Percentiles rank a stretch among this genome's conserved stretches.
phyloP scores from a whole-genome alignment of 192 early-diverging fungal species.

The Coemansia sp. region DNA sequence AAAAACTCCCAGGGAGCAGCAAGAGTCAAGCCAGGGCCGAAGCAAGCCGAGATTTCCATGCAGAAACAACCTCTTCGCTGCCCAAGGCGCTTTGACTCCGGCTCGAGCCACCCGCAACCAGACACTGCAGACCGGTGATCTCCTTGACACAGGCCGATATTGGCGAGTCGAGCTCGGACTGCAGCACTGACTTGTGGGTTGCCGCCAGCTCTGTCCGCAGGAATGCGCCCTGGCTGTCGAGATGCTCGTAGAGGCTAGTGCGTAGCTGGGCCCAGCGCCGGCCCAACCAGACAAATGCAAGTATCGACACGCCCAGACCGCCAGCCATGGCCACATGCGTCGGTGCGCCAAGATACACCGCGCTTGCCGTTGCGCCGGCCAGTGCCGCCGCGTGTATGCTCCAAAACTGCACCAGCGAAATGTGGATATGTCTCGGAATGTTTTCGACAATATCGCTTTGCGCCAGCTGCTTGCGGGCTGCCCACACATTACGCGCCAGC shows the following conservation, averaged over 20 bases:
- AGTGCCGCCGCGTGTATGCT: constrained; percentile 22
- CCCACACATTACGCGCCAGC: constrained; percentile 35
- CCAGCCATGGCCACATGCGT: constrained; percentile 17
- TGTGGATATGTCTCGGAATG: constrained; percentile 31
- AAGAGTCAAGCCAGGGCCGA: not conserved
- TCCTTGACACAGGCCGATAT: constrained; percentile 6
- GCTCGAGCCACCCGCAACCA: not conserved
- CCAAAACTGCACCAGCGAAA: constrained; percentile 41
- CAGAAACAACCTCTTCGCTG: not conserved
- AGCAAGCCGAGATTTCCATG: constrained; percentile 28
- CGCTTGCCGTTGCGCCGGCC: constrained; percentile 1
- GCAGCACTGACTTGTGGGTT: constrained; percentile 13
- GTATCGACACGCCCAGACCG: constrained; percentile 5
- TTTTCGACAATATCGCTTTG: constrained; percentile 15
- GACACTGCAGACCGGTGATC: constrained; percentile 1
- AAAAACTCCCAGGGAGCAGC: no score
- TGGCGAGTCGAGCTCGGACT: constrained; percentile 18
- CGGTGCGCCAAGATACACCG: constrained; percentile 5
- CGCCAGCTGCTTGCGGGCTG: constrained; percentile 11
- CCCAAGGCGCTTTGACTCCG: not conserved
- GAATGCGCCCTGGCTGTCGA: constrained; percentile 12
- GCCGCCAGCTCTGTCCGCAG: constrained; percentile 13
- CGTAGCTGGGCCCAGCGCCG: constrained; percentile 32
- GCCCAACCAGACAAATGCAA: constrained; percentile 33
- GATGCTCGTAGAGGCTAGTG: constrained; percentile 6